Conservation (phyloP, 805 yeast genomes). For the Ogataea ganodermae region DNA sequence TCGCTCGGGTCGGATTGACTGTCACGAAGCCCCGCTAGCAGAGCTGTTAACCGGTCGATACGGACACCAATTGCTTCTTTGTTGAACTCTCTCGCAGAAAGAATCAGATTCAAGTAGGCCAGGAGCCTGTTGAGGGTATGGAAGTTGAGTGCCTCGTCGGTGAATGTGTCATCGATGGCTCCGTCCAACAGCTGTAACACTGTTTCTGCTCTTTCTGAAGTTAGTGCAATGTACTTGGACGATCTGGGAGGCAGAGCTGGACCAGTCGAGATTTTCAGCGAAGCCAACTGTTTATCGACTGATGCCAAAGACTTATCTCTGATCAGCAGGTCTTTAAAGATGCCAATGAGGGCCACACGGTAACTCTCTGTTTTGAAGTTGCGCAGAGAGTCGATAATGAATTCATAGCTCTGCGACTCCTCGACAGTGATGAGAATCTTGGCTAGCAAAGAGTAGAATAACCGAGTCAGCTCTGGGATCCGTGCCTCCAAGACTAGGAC, state of each 20-base stretch:
- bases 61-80: conserved; percentile 9
- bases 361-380: conserved; percentile 63
- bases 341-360: conserved; percentile 60
- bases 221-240: conserved; percentile 44
- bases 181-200: conserved; percentile 45
- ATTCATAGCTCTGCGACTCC: conserved; percentile 57
- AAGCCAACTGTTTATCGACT: conserved; percentile 12
- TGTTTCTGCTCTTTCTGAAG: conserved; percentile 42
- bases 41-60: conserved; percentile 1
- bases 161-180: conserved; percentile 40
- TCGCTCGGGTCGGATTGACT: neutral
- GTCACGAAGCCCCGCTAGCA: neutral
- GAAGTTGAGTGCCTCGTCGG: conserved; percentile 5
- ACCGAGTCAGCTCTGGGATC: conserved; percentile 24
- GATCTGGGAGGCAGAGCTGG: conserved; percentile 45
- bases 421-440: conserved; percentile 60
- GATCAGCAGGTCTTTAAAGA: conserved; percentile 65
- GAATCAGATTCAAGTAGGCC: conserved; percentile 55
- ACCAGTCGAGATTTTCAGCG: conserved; percentile 1
- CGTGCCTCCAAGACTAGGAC: conserved; percentile 20
- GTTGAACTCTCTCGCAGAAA: conserved; percentile 28
- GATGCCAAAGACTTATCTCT: conserved; percentile 31
- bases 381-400: conserved; percentile 62
- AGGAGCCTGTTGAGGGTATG: conserved; percentile 46
- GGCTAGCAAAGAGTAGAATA: conserved; percentile 62